A percentile compares a stretch with the other conserved stretches of the same genome.
These are phyloP conservation scores for Verticillium nonalfalfae DNA, from an alignment of 2,329 filamentous ascomycete genomes.

Conservation along the genomic window DNA sequence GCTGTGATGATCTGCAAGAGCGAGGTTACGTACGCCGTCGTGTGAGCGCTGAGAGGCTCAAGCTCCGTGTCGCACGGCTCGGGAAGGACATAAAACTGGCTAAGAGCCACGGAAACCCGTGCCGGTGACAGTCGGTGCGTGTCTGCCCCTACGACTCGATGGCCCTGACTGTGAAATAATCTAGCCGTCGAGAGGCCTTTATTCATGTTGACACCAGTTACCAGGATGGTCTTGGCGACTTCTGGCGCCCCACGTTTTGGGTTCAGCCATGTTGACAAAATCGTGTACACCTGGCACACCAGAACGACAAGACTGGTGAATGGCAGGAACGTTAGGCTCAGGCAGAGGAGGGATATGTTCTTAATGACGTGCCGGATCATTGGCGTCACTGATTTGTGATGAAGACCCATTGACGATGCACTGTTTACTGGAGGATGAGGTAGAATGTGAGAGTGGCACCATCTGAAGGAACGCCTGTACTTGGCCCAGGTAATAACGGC, in stretches of 20 bases:
- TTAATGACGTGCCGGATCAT: neutral
- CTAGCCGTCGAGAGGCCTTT: conserved; percentile 47
- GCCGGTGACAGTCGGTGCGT: conserved; percentile 34
- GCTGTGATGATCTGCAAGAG: conserved; percentile 52
- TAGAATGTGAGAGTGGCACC: neutral
- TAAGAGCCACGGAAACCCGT: conserved; percentile 47
- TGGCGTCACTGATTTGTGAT: neutral
- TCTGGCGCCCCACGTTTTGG: neutral
- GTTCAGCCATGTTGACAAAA: neutral
- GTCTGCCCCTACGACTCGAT: conserved; percentile 68
- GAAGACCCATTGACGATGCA: neutral
- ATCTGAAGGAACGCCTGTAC: neutral
- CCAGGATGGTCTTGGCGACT: conserved; percentile 46
- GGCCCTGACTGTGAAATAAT: conserved; percentile 54
- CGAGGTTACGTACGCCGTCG: conserved; percentile 41
- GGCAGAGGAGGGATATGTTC: neutral
- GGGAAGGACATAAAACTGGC: conserved; percentile 43
- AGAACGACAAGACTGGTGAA: conserved; percentile 4
- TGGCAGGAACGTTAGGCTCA: conserved; percentile 4
- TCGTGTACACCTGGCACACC: neutral
- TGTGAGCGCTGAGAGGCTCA: neutral
- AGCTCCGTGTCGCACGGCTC: conserved; percentile 20
- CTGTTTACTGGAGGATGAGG: neutral
- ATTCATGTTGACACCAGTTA: conserved; percentile 68
- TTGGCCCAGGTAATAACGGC: neutral